Evolutionary conservation across 2,329 filamentous ascomycete genomes (phyloP), one percentile per base, ranked within the genome.

Genomic region (Tothia fuscella): DNA sequence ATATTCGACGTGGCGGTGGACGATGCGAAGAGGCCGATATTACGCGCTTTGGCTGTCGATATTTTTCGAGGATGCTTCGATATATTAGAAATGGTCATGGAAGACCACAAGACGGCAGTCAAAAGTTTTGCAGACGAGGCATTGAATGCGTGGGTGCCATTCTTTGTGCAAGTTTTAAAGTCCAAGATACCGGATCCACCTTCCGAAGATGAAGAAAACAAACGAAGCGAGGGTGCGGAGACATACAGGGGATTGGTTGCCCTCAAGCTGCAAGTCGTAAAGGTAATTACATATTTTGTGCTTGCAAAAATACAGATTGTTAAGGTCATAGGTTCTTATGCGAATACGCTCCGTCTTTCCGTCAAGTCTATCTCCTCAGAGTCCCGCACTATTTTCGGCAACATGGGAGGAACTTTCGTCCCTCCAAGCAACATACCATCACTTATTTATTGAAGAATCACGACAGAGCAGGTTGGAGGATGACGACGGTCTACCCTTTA

Each of bases 71-170:
- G 78, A 37, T 94, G 86, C 62, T 93, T 98, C 59, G 87, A 96
- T 57, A 84, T 91, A 43, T 76, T 98, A 65, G 87, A 96, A 63
- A 93, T 95, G 76, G 83, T 96, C 50, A 82, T 94, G 69, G 88
- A 94, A 50, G 85, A 93, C 51, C 84, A 96, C 62, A 83, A 84
- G 54, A 72, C 74, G 44, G 84, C 84, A 42, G 86, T 96, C 47
- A 91, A 85, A 61, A 72, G 71, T 1, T 98, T 98, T 58, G 87
- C 89, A 41, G 85, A 94, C 47, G 82, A 93, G 55, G 78, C 86
- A 0, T 70, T 96, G 37, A 72, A 71, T 51, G 74, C 76, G 38
- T 98, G 91, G 91, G 80, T 84, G 47, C 85, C 88, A 4, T 94
- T 94, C 66, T 91, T 96, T 66, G 71, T 86, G 50, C 72, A 75